Conservation (phyloP, 78 protist genomes). For the Tieghemostelium lacteum region DNA sequence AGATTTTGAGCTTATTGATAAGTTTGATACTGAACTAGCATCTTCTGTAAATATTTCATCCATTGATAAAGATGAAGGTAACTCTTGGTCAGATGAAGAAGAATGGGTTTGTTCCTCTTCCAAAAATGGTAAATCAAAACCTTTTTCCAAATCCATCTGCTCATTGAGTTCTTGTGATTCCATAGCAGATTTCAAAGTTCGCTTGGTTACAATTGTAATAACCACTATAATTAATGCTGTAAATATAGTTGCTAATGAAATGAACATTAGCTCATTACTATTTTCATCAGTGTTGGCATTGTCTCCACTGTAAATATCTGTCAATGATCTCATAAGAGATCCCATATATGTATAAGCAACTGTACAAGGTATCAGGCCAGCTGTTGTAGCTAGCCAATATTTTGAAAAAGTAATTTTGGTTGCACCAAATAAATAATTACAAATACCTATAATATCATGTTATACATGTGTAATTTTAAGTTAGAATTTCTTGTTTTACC, state of each 20-base stretch:
- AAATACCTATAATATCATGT: constrained; percentile 24
- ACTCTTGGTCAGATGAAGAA: too few species aligned
- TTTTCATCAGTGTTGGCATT: neutral
- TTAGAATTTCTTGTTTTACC: too few species aligned
- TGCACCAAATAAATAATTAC: constrained; percentile 80
- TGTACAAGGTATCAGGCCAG: constrained; percentile 67
- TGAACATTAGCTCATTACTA: neutral
- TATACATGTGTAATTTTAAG: too few species aligned
- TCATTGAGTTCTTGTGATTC: constrained; percentile 3
- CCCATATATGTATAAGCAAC: constrained; percentile 69
- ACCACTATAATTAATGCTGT: constrained; percentile 23
- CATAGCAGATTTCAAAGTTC: constrained; percentile 50
- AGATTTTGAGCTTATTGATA: too few species aligned
- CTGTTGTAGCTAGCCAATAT: constrained; percentile 68
- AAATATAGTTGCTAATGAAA: constrained; percentile 27
- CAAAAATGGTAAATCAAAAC: constrained; percentile 16
- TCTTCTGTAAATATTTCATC: neutral
- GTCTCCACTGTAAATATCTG: constrained; percentile 26
- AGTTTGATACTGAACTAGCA: too few species aligned
- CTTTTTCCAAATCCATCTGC: constrained; percentile 28
- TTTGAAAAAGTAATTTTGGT: constrained; percentile 48
- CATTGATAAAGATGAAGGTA: neutral
- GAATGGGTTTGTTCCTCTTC: too few species aligned
- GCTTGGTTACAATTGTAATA: constrained; percentile 45
- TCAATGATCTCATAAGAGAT: constrained; percentile 34